Evolutionary conservation across 305 asterid genomes (phyloP).

Genomic region (Solanum hybrid): DNA sequence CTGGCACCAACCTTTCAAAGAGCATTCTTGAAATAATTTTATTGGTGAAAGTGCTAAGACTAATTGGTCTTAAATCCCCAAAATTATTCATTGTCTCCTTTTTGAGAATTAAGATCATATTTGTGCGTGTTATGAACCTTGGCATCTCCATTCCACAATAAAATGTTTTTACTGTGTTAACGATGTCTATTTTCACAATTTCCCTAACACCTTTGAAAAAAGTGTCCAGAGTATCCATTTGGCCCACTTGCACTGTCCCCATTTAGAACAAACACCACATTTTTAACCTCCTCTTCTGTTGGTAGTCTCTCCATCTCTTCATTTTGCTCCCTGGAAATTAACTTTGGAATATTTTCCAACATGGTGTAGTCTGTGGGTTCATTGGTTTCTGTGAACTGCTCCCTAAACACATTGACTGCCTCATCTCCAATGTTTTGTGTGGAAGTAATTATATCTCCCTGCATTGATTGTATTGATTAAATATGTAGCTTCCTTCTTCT

Average conservation of each 20-base stretch:
- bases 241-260: background rate
- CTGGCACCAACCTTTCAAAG: background rate
- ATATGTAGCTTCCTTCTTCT: no score
- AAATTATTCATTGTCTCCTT: background rate
- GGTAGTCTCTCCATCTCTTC: background rate
- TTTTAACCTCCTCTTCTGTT: background rate
- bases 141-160: background rate
- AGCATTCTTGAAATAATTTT: background rate
- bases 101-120: background rate
- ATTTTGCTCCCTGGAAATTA: background rate
- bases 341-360: background rate
- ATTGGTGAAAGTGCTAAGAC: background rate
- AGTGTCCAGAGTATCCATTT: background rate
- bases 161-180: no score
- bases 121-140: background rate
- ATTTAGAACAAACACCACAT: background rate
- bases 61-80: background rate
- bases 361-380: background rate
- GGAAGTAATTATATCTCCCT: background rate
- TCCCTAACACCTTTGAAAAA: background rate
- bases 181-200: background rate
- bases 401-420: background rate
- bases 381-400: no score
- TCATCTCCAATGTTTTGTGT: background rate
- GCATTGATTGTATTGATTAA: background rate